Percentiles rank a stretch among this genome's conserved stretches.
phyloP scores from a whole-genome alignment of 306 rosid genomes.

The Rosa chinensis region DNA sequence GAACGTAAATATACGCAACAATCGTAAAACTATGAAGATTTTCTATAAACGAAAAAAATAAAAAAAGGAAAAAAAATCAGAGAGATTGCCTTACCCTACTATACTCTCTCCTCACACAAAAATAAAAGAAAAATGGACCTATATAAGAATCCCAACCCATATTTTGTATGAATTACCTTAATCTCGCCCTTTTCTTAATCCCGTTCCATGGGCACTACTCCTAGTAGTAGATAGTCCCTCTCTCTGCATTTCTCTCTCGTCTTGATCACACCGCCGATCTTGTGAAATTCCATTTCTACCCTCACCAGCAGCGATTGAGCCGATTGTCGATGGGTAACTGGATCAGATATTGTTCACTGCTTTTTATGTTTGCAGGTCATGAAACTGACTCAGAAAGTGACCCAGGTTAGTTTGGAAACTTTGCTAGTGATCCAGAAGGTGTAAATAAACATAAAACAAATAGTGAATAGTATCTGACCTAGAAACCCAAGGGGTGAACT shows the following conservation, averaged over 20 bases:
- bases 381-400: too few species aligned
- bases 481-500: too few species aligned
- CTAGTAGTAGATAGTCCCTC: constrained; percentile 10
- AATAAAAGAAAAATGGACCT: too few species aligned
- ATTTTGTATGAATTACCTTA: background rate
- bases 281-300: constrained; percentile 11
- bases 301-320: background rate
- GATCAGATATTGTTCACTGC: too few species aligned
- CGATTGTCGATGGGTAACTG: too few species aligned
- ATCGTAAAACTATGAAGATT: background rate
- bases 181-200: background rate
- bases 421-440: too few species aligned
- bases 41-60: background rate
- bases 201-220: background rate
- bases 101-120: background rate
- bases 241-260: background rate
- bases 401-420: too few species aligned
- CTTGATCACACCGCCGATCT: constrained; percentile 52
- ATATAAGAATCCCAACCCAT: background rate
- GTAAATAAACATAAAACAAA: too few species aligned
- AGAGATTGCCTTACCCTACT: constrained; percentile 1
- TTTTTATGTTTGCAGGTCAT: too few species aligned
- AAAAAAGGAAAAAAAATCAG: background rate
- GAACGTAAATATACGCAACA: background rate
- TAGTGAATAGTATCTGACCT: too few species aligned